Evolutionary conservation across 2,329 filamentous ascomycete species (phyloP).

Genomic region (Cladorrhinum sp.): DNA sequence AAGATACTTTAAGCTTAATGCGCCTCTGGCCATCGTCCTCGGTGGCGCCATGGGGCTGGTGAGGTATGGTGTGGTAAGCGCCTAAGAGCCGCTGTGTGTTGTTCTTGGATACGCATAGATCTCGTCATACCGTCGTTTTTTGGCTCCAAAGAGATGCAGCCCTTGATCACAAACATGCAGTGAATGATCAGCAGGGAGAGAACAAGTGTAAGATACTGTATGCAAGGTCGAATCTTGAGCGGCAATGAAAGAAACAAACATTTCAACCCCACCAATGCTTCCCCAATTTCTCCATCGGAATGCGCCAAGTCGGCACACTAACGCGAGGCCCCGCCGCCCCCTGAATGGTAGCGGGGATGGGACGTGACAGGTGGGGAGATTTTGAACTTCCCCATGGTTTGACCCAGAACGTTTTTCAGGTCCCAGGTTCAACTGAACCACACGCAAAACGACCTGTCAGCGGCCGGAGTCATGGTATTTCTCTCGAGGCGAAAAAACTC

Average conservation of each 20-base stretch:
- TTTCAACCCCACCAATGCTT: not conserved
- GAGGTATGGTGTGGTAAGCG: slow-evolving; percentile 44
- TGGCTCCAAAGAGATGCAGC: not conserved
- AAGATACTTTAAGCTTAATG: slow-evolving; percentile 44
- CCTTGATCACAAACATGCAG: not conserved
- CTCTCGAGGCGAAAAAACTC: slow-evolving; percentile 3
- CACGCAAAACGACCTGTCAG: not conserved
- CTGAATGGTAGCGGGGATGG: not conserved
- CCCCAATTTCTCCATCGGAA: not conserved
- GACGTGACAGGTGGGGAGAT: not conserved
- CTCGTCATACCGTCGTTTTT: too few relatives aligned
- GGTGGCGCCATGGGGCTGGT: slow-evolving; percentile 46
- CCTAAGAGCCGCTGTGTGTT: not conserved
- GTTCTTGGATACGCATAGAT: not conserved
- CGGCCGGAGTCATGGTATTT: not conserved
- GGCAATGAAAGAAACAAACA: not conserved
- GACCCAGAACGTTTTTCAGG: not conserved
- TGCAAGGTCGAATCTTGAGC: too few relatives aligned
- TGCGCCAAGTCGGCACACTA: not conserved
- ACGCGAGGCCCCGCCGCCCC: not conserved
- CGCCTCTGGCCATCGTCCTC: slow-evolving; percentile 43
- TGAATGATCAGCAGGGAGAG: not conserved
- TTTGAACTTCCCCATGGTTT: not conserved
- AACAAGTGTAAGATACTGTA: not conserved
- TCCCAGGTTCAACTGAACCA: not conserved